A percentile compares a stretch with the other conserved stretches of the same genome.
These are phyloP conservation scores for Globisporangium carolinianum DNA, from an alignment of 352 stramenopile genomes.

Conservation along the genomic window DNA sequence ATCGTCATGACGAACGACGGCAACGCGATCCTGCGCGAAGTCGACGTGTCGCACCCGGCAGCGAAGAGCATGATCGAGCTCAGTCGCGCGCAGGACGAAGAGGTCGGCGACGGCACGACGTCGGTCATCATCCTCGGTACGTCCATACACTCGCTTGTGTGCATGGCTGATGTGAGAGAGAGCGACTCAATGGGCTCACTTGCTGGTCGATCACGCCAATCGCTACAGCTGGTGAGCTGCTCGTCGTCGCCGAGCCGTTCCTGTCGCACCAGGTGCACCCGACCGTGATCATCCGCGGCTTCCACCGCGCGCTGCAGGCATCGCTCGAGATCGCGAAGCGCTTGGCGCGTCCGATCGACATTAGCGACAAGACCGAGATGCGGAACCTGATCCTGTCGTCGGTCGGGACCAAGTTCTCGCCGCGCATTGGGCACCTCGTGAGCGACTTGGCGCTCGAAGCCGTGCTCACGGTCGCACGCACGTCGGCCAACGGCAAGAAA, in stretches of 20 bases:
- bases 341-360: constrained; percentile 91
- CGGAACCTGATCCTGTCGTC: constrained; percentile 94
- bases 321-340: constrained; percentile 92
- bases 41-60: constrained; percentile 97
- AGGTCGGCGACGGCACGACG: constrained; percentile 99
- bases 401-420: constrained; percentile 99
- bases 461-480: constrained; percentile 92
- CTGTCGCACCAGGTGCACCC: constrained; percentile 96
- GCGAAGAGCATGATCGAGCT: constrained; percentile 99
- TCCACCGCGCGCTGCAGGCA: constrained; percentile 81
- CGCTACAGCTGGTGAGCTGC: constrained; percentile 90
- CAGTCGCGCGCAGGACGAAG: constrained; percentile 97
- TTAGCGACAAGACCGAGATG: constrained; percentile 94
- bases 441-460: constrained; percentile 97
- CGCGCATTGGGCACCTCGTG: constrained; percentile 94
- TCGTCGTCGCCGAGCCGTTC: constrained; percentile 96
- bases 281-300: constrained; percentile 96
- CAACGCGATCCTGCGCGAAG: constrained; percentile 98
- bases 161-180: background rate
- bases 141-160: constrained; percentile 1
- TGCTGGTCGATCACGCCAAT: too few species aligned
- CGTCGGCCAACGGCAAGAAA: constrained; percentile 80
- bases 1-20: constrained; percentile 99
- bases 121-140: constrained; percentile 98
- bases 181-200: too few species aligned